Conservation (phyloP, 768 basidiomycete genomes). For the Pulveroboletus ravenelii region DNA sequence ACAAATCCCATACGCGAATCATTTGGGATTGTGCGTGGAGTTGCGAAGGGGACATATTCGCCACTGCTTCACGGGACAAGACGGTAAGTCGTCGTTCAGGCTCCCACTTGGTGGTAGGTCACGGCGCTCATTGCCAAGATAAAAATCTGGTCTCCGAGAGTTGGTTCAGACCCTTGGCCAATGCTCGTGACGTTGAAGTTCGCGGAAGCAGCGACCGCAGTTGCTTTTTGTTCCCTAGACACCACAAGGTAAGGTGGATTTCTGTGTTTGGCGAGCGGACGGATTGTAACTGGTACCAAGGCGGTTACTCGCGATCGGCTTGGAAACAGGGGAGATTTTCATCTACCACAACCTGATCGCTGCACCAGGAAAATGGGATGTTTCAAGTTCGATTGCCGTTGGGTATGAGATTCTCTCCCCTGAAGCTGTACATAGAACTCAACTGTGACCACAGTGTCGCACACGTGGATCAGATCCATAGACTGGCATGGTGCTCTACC, state of each 20-base stretch:
- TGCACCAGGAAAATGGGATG: slow-evolving; percentile 42
- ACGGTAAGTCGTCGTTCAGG: slow-evolving; percentile 47
- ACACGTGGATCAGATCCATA: slow-evolving; percentile 76
- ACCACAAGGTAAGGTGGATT: slow-evolving; percentile 36
- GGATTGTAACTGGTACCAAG: slow-evolving; percentile 23
- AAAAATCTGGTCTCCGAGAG: slow-evolving; percentile 66
- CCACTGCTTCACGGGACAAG: slow-evolving; percentile 93
- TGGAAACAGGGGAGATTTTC: slow-evolving; percentile 75
- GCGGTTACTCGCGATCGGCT: slow-evolving; percentile 71
- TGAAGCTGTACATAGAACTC: not conserved
- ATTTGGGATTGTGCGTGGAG: slow-evolving; percentile 97
- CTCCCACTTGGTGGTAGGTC: not conserved
- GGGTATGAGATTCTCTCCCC: slow-evolving; percentile 39
- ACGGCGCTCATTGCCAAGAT: slow-evolving; percentile 45
- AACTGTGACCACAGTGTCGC: slow-evolving; percentile 47
- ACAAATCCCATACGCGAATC: slow-evolving; percentile 88
- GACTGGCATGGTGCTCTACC: slow-evolving; percentile 71
- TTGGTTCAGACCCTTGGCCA: slow-evolving; percentile 47
- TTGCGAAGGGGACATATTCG: slow-evolving; percentile 70
- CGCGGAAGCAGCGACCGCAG: slow-evolving; percentile 76
- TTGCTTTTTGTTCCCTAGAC: slow-evolving; percentile 52
- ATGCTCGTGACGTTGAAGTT: slow-evolving; percentile 59
- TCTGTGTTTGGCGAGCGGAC: not conserved
- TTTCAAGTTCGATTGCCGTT: slow-evolving; percentile 41
- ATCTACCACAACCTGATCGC: slow-evolving; percentile 45